phyloP scores from a whole-genome alignment of 495 filamentous ascomycete genomes.

The Chaetomium fimeti region DNA sequence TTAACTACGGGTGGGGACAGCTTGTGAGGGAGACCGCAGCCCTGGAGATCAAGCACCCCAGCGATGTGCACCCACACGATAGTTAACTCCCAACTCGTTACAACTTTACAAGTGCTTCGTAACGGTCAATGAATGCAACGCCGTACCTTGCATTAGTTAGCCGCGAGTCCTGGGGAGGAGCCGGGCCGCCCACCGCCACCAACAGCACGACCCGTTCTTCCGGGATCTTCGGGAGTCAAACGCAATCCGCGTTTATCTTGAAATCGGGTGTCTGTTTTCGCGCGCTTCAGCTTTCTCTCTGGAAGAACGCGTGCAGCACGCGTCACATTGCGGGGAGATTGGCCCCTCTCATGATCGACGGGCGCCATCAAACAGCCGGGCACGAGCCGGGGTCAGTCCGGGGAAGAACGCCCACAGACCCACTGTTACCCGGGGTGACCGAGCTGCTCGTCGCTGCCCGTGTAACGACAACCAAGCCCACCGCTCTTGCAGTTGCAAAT shows the following conservation, averaged over 20 bases:
- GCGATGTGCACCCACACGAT: too few species aligned
- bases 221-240: not conserved
- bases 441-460: not conserved
- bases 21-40: too few species aligned
- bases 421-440: constrained; percentile 15
- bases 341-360: constrained; percentile 2
- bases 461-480: not conserved
- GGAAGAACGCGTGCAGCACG: not conserved
- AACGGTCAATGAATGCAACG: not conserved
- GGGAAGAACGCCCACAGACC: constrained; percentile 3
- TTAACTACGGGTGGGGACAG: too few species aligned
- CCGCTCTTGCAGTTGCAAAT: too few species aligned
- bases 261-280: not conserved
- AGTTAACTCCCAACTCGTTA: not conserved
- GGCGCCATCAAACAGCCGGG: constrained; percentile 1
- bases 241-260: not conserved
- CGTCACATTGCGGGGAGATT: constrained; percentile 3
- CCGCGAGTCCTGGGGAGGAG: not conserved
- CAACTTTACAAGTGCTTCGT: too few species aligned
- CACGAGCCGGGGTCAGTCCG: constrained; percentile 8
- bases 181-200: not conserved
- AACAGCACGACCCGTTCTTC: not conserved
- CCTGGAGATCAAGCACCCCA: too few species aligned
- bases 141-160: constrained; percentile 1
- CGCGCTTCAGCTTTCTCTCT: not conserved